Conservation (phyloP, 345 rosid genomes). For the Nephelium lappaceum region DNA sequence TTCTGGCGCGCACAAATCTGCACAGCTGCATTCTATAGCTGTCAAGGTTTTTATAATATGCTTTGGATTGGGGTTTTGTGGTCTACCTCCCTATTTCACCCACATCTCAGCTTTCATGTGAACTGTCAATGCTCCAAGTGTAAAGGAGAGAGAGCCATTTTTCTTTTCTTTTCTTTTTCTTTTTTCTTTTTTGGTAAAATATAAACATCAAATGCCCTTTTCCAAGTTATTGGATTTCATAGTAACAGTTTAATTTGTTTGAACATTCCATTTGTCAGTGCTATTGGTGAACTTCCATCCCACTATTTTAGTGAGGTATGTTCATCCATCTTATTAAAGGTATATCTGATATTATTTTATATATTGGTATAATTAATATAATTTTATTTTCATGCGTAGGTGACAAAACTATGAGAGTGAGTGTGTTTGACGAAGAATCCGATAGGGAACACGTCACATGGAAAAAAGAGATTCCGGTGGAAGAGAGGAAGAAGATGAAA, state of each 20-base stretch:
- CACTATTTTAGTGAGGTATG: not conserved
- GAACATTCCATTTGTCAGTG: not conserved
- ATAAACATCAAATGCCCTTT: not conserved
- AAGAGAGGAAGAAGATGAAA: no score
- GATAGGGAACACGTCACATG: no score
- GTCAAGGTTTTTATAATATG: not conserved
- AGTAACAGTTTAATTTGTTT: not conserved
- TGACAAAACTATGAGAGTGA: no score
- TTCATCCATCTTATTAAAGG: not conserved
- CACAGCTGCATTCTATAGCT: not conserved
- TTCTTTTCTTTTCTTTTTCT: not conserved
- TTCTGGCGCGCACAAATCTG: not conserved
- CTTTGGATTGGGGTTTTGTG: not conserved
- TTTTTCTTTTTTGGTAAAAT: no score
- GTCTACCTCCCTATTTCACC: not conserved
- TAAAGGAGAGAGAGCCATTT: not conserved
- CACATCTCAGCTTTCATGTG: not conserved
- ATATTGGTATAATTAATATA: not conserved
- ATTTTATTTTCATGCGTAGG: no score
- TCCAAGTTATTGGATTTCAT: not conserved
- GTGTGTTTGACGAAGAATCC: no score
- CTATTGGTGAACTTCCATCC: not conserved
- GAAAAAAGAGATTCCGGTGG: no score
- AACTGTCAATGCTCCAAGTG: conserved; percentile 1
- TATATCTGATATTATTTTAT: not conserved